These are phyloP conservation scores for Fusarium devonianum DNA, from an alignment of 2,329 filamentous ascomycete species.

Conservation along the genomic window DNA sequence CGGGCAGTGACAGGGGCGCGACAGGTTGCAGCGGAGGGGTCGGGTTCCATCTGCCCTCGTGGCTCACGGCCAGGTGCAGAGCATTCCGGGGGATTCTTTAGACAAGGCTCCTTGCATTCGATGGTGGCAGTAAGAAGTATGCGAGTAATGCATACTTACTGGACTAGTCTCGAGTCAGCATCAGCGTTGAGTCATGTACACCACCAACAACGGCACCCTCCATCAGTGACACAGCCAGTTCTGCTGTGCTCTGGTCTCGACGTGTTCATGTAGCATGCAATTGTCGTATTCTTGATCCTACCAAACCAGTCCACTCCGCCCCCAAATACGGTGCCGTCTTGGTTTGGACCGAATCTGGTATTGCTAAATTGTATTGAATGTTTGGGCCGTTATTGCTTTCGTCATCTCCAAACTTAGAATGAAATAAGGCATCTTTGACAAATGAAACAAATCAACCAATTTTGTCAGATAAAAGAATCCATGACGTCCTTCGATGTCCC, in stretches of 20 bases:
- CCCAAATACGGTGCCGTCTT: conserved; percentile 9
- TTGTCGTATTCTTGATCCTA: background rate
- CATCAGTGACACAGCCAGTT: too few species aligned
- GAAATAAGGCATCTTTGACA: too few species aligned
- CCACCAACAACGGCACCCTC: too few species aligned
- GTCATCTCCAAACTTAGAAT: background rate
- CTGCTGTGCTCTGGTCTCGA: too few species aligned
- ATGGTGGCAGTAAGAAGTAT: too few species aligned
- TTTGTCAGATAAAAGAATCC: too few species aligned
- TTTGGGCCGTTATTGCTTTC: background rate
- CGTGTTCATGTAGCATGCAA: too few species aligned
- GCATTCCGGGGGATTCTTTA: conserved; percentile 24
- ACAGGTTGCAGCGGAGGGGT: conserved; percentile 16
- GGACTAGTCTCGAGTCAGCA: too few species aligned
- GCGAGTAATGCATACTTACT: background rate
- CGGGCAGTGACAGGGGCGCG: conserved; percentile 8
- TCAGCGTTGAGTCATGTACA: too few species aligned
- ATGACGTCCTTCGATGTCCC: too few species aligned
- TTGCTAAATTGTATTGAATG: background rate
- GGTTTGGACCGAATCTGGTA: conserved; percentile 1
- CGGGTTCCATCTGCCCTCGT: conserved; percentile 30
- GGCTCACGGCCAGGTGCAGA: conserved; percentile 26
- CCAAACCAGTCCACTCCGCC: conserved; percentile 6
- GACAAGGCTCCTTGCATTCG: conserved; percentile 24
- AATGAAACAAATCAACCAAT: too few species aligned